Base-by-base conservation (phyloP, 345 rosid genomes). In the Erucastrum elatum region DNA sequence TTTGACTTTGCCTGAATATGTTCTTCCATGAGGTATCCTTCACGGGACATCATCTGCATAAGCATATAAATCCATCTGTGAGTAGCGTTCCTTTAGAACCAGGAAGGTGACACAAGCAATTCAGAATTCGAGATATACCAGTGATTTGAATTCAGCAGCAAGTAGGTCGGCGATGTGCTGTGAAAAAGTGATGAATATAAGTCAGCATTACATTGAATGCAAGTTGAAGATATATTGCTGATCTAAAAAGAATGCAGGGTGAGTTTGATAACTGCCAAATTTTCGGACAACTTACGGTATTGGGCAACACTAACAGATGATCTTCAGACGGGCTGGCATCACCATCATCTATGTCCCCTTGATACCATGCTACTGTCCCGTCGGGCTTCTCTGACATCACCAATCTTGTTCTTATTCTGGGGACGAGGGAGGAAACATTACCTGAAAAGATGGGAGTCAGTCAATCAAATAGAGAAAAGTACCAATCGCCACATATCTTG, bases 91-190 rank as follows among this genome's bases (percentile, higher is more conserved):
- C 49, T 77, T 33, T 49, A 29, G 33, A 62, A 60, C 41, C 16
- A 26, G 6, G 21, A 67, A 61, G 11, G 58, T 71, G 51, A 51
- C 71, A 66, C 59, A 9, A 30, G 25, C 6, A 15, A 61, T 51
- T 70, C 39, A 26, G 58, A 27, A 56, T 49, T 75, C 5, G 56
- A 73, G 72, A 84, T 87, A 3, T 90, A 95, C 99, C 99, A 89
- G 88, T 66, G 88, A 71, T 74, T 82, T 77, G 62, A 86, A 87
- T 82, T 95, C 86, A 55, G 62, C 75, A 7, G 91, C 96, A 74
- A 95, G 97, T 86, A 93, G 86, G 87, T 95, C 99, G 0, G 97
- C 96, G 21, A 81, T 64, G 79, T 91, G 89, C 99, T 95, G 98
- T 72, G 21, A 64, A 67, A 81, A 33, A 69, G 84, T 31, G 75